Percentiles rank a stretch among this genome's conserved stretches.
phyloP scores from a whole-genome alignment of 2,329 filamentous ascomycete species.

The Ophiostoma montium region DNA sequence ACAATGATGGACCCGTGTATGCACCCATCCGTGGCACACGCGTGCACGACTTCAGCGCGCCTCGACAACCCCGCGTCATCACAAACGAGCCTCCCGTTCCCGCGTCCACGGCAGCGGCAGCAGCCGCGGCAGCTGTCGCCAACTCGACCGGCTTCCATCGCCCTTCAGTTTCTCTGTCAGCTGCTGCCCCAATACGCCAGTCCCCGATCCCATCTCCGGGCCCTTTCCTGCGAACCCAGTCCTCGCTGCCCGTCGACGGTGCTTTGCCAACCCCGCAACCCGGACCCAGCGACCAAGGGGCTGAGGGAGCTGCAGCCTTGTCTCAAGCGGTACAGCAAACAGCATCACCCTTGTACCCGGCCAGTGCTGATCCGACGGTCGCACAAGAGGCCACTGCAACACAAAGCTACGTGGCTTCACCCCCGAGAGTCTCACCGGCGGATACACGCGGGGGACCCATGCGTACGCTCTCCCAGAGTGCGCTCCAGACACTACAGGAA shows the following conservation, averaged over 20 bases:
- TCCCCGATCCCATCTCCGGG: not conserved
- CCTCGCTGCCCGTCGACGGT: not conserved
- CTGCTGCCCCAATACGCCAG: not conserved
- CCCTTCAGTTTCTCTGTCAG: not conserved
- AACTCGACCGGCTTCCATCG: not conserved
- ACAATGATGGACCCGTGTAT: conserved; percentile 33
- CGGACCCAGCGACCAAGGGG: not conserved
- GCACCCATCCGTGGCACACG: conserved; percentile 51
- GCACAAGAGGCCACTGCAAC: conserved; percentile 6
- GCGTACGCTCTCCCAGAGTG: conserved; percentile 2
- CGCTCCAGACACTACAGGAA: conserved; percentile 11
- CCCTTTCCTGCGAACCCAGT: not conserved
- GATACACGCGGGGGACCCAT: conserved; percentile 1
- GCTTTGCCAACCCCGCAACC: not conserved
- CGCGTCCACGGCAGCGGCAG: conserved; percentile 5
- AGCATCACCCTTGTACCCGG: conserved; percentile 1
- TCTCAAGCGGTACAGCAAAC: conserved; percentile 4
- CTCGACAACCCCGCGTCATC: conserved; percentile 31
- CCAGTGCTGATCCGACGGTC: not conserved
- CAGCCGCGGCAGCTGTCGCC: conserved; percentile 6
- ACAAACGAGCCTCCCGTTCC: conserved; percentile 15
- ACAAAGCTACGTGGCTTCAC: conserved; percentile 2
- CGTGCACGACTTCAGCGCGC: conserved; percentile 53
- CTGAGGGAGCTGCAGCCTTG: not conserved
- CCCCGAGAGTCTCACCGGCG: not conserved